Conservation (phyloP, 2,329 filamentous ascomycete genomes). For the Calonectria honghensis region DNA sequence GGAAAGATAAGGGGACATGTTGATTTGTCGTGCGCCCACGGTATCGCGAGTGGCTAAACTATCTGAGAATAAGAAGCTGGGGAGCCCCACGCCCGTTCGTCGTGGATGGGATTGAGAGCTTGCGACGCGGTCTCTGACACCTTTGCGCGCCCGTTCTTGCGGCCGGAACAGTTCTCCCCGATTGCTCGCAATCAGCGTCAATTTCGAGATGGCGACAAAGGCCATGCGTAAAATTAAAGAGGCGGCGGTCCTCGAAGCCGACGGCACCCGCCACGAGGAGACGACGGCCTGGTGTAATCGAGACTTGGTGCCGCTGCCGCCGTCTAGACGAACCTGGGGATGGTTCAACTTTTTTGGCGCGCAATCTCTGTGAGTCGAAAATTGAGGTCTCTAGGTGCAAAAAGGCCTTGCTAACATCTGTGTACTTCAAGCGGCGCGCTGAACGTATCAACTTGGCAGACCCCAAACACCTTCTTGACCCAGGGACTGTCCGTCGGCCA, state of each 20-base stretch:
- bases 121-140: background rate
- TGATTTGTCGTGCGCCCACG: background rate
- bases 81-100: background rate
- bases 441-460: constrained; percentile 66
- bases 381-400: background rate
- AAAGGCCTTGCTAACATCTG: background rate
- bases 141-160: background rate
- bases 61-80: constrained; percentile 12
- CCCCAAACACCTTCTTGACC: constrained; percentile 67
- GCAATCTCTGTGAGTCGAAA: constrained; percentile 60
- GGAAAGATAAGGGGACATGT: constrained; percentile 8
- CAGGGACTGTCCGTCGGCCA: constrained; percentile 69
- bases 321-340: constrained; percentile 68
- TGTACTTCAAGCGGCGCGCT: constrained; percentile 33
- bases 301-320: constrained; percentile 63
- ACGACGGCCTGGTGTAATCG: constrained; percentile 71
- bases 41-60: background rate
- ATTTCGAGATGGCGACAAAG: constrained; percentile 11
- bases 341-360: constrained; percentile 66
- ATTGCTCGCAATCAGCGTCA: background rate
- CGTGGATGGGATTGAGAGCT: background rate
- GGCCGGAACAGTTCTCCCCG: background rate
- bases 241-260: constrained; percentile 60
- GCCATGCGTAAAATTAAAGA: constrained; percentile 53
- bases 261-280: constrained; percentile 65